A percentile compares a stretch with the other conserved stretches of the same genome.
Conservation (phyloP, 2,329 filamentous ascomycete genomes). For the Paraconiothyrium brasiliense region DNA sequence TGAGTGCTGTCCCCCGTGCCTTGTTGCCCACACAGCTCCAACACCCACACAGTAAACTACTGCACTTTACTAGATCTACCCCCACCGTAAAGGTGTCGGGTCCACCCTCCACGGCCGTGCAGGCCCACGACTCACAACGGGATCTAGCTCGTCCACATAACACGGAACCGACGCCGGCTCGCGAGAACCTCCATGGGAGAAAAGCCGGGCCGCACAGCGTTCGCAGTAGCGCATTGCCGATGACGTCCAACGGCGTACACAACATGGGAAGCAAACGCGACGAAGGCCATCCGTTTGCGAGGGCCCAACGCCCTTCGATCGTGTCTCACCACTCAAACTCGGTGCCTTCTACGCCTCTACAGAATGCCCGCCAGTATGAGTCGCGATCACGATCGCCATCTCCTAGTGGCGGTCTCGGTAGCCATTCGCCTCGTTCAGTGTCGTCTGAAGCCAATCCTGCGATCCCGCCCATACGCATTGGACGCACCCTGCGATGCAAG, state of each 20-base stretch:
- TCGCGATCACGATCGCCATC: constrained; percentile 82
- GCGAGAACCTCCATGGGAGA: constrained; percentile 50
- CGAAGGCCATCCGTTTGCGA: constrained; percentile 32
- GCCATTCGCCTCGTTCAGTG: constrained; percentile 87
- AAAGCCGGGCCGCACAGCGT: constrained; percentile 41
- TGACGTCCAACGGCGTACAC: constrained; percentile 47
- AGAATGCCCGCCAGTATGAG: constrained; percentile 84
- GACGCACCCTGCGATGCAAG: constrained; percentile 72
- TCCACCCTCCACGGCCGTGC: constrained; percentile 29
- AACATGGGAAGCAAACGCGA: constrained; percentile 42
- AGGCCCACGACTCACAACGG: constrained; percentile 34
- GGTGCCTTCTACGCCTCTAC: constrained; percentile 91
- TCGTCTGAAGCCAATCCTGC: constrained; percentile 87
- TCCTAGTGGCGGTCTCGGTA: constrained; percentile 74
- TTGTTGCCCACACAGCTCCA: constrained; percentile 40
- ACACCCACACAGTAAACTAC: constrained; percentile 40
- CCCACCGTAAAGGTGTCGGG: constrained; percentile 52
- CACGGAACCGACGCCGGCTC: constrained; percentile 39
- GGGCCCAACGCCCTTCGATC: constrained; percentile 58
- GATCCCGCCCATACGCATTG: constrained; percentile 72
- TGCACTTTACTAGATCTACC: constrained; percentile 25
- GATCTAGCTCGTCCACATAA: constrained; percentile 42
- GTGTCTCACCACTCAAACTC: constrained; percentile 80
- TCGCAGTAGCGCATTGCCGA: constrained; percentile 48
- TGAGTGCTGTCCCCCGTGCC: constrained; percentile 20